Base-by-base conservation (phyloP, 2,329 filamentous ascomycete species). In the Tricladium varicosporioides region DNA sequence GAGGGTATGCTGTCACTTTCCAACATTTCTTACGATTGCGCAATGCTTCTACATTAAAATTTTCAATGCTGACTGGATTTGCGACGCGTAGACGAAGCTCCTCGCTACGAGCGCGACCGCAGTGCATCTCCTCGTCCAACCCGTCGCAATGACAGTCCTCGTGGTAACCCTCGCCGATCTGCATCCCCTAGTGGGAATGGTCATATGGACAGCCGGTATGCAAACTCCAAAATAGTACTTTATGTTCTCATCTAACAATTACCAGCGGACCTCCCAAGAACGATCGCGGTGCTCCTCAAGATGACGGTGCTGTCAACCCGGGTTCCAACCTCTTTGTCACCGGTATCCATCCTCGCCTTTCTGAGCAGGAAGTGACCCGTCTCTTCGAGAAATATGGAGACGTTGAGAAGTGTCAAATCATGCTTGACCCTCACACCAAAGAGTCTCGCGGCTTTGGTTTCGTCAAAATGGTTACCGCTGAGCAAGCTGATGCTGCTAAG, bases 271-370 rank as follows among this genome's bases (percentile, higher is more conserved):
- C 76, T 56, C 84, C 84, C 69, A 82, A 81, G 54, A 77, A 80
- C 47, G 77, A 78, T 56, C 79, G 75, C 57, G 64, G 67, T 51
- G 61, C 63, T 72, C 77, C 78, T 43, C 74, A 84, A 60, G 91
- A 95, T 67, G 88, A 91, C 69, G 89, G 88, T 66, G 88, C 92
- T 62, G 73, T 89, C 71, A 99, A 99, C 78, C 89, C 92, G 62
- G 94, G 94, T 67, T 97, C 94, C 65, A 99, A 99, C 79, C 88
- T 99, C 59, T 99, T 99, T 74, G 94, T 99, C 65, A 99, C 94
- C 63, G 94, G 94, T 67, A 99, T 99, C 65, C 92, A 97, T 74
- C 94, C 94, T 57, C 89, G 90, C 69, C 84, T 99, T 65, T 87
- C 84, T 48, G 94, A 99, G 75, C 83, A 87, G 14, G 94, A 97